Evolutionary conservation across 352 stramenopile species (phyloP).

Genomic region (Pythium plurisporium): DNA sequence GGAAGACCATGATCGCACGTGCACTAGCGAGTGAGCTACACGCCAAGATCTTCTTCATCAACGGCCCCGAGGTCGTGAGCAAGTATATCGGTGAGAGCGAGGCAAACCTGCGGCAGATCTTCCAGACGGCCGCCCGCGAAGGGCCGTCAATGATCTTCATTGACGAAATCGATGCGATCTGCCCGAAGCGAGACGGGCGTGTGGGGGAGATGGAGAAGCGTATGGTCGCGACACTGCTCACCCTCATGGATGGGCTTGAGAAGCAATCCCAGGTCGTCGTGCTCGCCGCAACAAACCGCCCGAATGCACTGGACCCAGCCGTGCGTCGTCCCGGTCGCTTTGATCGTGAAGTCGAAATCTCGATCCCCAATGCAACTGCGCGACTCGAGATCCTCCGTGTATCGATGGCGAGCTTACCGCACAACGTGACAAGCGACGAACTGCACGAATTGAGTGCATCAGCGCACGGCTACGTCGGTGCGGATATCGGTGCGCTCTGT

Average conservation of each 20-base stretch:
- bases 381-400: slow-evolving; percentile 93
- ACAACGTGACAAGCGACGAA: slow-evolving; percentile 72
- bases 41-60: slow-evolving; percentile 94
- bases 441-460: slow-evolving; percentile 89
- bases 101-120: slow-evolving; percentile 70
- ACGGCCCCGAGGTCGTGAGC: slow-evolving; percentile 94
- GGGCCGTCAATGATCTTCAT: slow-evolving; percentile 97
- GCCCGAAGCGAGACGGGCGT: slow-evolving; percentile 88
- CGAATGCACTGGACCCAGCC: slow-evolving; percentile 90
- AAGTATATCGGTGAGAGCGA: slow-evolving; percentile 94
- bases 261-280: slow-evolving; percentile 61
- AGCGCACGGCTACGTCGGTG: slow-evolving; percentile 95
- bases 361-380: slow-evolving; percentile 91
- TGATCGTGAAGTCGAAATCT: slow-evolving; percentile 96
- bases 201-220: slow-evolving; percentile 79
- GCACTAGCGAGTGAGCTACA: slow-evolving; percentile 90
- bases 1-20: slow-evolving; percentile 94
- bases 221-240: slow-evolving; percentile 87
- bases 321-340: slow-evolving; percentile 94
- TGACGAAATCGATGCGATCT: slow-evolving; percentile 97
- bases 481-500: slow-evolving; percentile 68
- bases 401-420: slow-evolving; percentile 84
- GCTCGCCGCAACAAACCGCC: slow-evolving; percentile 78
- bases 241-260: slow-evolving; percentile 86
- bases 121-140: slow-evolving; percentile 39